phyloP scores from a whole-genome alignment of 352 stramenopile species.

The Pilasporangium apinafurcum region DNA sequence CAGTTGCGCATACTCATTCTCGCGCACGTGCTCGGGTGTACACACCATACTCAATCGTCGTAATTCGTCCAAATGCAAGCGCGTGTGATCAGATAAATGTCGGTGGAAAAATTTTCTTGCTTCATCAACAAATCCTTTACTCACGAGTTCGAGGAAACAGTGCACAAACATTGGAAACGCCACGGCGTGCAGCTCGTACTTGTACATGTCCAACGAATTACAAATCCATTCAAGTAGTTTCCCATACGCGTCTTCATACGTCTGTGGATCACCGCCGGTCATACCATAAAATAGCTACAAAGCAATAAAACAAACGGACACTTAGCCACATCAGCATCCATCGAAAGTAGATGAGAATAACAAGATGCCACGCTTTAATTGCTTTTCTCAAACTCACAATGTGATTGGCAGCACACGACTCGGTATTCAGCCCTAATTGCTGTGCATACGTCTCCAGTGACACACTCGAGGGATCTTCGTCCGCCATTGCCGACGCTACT shows the following conservation, averaged over 20 bases:
- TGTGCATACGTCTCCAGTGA: slow-evolving; percentile 56
- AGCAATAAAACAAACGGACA: background rate
- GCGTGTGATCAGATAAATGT: slow-evolving; percentile 54
- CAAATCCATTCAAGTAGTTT: slow-evolving; percentile 78
- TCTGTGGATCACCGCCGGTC: slow-evolving; percentile 38
- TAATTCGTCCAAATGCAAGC: slow-evolving; percentile 67
- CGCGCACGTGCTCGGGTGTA: slow-evolving; percentile 45
- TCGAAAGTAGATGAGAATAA: background rate
- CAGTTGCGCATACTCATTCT: slow-evolving; percentile 75
- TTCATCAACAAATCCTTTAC: slow-evolving; percentile 45
- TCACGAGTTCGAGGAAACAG: slow-evolving; percentile 74
- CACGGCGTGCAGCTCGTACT: slow-evolving; percentile 74
- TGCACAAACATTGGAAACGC: slow-evolving; percentile 79
- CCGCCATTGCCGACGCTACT: slow-evolving; percentile 9
- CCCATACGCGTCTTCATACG: slow-evolving; percentile 65
- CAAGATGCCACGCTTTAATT: too few relatives aligned
- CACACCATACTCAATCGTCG: slow-evolving; percentile 59
- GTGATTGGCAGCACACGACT: slow-evolving; percentile 72
- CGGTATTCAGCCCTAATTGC: slow-evolving; percentile 58
- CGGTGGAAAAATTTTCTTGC: slow-evolving; percentile 53
- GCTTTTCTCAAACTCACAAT: slow-evolving; percentile 51
- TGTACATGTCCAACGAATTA: slow-evolving; percentile 85
- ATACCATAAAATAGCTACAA: slow-evolving; percentile 71
- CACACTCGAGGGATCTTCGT: background rate
- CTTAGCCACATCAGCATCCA: background rate